phyloP scores from a whole-genome alignment of 2,329 filamentous ascomycete genomes.

The Ascochyta lentis region DNA sequence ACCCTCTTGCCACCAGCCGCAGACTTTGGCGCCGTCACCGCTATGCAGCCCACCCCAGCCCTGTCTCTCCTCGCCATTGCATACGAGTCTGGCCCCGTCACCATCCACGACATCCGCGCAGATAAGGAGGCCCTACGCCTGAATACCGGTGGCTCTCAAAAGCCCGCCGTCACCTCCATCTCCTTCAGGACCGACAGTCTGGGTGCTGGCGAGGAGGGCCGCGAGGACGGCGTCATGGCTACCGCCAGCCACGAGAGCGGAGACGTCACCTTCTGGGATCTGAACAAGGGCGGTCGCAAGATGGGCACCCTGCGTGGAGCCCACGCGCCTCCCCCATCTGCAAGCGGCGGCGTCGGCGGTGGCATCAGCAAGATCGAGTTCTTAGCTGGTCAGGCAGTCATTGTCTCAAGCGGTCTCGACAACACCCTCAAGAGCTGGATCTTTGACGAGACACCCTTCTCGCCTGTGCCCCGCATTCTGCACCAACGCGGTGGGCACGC shows the following conservation, averaged over 20 bases:
- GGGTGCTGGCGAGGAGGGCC: conserved; percentile 86
- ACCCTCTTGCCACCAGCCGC: conserved; percentile 80
- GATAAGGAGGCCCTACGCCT: conserved; percentile 76
- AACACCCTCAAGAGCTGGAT: conserved; percentile 97
- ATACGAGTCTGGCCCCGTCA: conserved; percentile 78
- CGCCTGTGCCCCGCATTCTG: conserved; percentile 80
- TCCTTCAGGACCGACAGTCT: conserved; percentile 89
- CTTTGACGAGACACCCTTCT: conserved; percentile 91
- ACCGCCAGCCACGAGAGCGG: conserved; percentile 80
- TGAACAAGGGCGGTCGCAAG: conserved; percentile 86
- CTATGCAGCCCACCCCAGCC: conserved; percentile 82
- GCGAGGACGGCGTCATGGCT: conserved; percentile 87
- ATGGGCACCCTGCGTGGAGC: conserved; percentile 87
- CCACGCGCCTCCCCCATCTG: conserved; percentile 75
- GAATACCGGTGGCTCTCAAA: conserved; percentile 66
- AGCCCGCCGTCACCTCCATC: conserved; percentile 77
- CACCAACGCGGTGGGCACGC: conserved; percentile 90
- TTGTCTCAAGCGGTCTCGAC: conserved; percentile 89
- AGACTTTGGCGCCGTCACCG: conserved; percentile 81
- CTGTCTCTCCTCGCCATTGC: conserved; percentile 87
- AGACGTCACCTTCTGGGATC: conserved; percentile 94
- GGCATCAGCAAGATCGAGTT: conserved; percentile 91
- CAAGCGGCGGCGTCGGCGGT: conserved; percentile 64
- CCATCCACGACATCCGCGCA: conserved; percentile 80
- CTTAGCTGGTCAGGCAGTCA: conserved; percentile 83